Evolutionary conservation across 1,284 basidiomycete species (phyloP).

Genomic region (Melampsora americana): DNA sequence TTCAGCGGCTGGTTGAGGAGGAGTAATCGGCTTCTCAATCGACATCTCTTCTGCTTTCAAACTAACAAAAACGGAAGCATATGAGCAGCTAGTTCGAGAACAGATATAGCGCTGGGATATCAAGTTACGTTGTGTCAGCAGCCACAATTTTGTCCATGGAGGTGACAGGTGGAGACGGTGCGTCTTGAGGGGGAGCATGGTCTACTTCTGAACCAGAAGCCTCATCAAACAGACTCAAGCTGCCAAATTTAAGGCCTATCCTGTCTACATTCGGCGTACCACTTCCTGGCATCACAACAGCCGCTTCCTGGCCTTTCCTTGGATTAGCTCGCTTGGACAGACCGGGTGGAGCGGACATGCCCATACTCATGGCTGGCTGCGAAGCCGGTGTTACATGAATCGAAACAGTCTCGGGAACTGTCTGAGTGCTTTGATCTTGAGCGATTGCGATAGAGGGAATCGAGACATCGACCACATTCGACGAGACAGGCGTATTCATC

Average conservation of each 20-base stretch:
- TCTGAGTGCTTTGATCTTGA: constrained; percentile 24
- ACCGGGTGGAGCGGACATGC: constrained; percentile 34
- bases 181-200: constrained; percentile 21
- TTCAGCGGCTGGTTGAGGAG: constrained; percentile 25
- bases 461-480: constrained; percentile 15
- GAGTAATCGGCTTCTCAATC: constrained; percentile 20
- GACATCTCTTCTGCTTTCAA: constrained; percentile 24
- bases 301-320: constrained; percentile 42
- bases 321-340: constrained; percentile 36
- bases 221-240: constrained; percentile 37
- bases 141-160: constrained; percentile 12
- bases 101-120: not conserved
- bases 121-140: constrained; percentile 25
- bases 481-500: not conserved
- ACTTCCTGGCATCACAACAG: constrained; percentile 44
- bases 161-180: constrained; percentile 37
- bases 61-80: not conserved
- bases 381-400: not conserved
- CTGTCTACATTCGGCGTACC: constrained; percentile 42
- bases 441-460: not conserved
- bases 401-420: constrained; percentile 14
- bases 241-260: constrained; percentile 41
- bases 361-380: constrained; percentile 7
- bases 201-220: constrained; percentile 16
- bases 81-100: not conserved